These are phyloP conservation scores for Phytophthora ohioensis DNA, from an alignment of 352 stramenopile genomes.

Conservation along the genomic window DNA sequence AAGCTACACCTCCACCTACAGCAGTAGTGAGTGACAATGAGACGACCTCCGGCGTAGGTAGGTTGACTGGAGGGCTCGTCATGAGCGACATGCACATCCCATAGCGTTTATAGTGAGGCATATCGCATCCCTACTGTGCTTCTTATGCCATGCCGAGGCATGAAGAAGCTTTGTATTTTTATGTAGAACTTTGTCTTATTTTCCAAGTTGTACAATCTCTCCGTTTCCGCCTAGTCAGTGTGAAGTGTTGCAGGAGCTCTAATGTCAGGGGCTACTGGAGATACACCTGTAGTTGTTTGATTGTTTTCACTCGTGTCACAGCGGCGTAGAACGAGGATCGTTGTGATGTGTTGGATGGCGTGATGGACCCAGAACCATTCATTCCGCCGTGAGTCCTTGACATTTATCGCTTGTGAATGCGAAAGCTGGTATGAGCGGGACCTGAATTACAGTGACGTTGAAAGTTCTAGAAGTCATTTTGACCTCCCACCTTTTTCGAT, in stretches of 20 bases:
- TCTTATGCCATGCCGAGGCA: too few relatives aligned
- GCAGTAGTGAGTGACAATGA: too few relatives aligned
- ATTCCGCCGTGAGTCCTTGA: not conserved
- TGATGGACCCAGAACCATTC: not conserved
- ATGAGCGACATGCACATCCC: too few relatives aligned
- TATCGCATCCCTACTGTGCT: too few relatives aligned
- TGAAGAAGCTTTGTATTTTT: too few relatives aligned
- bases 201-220: not conserved
- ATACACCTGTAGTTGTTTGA: not conserved
- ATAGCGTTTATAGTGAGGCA: too few relatives aligned
- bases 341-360: not conserved
- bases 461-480: not conserved
- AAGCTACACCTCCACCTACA: too few relatives aligned
- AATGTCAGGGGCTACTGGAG: not conserved
- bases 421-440: conserved; percentile 2
- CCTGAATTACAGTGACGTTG: not conserved
- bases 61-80: too few relatives aligned
- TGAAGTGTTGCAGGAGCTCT: not conserved
- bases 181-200: too few relatives aligned
- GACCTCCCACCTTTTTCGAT: not conserved
- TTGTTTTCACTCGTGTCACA: not conserved
- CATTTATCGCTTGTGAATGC: not conserved
- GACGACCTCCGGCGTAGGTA: too few relatives aligned
- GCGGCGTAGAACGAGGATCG: not conserved
- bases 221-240: not conserved